A percentile compares a stretch with the other conserved stretches of the same genome.
phyloP scores from a whole-genome alignment of 495 filamentous ascomycete species.

The Cercophora scortea region DNA sequence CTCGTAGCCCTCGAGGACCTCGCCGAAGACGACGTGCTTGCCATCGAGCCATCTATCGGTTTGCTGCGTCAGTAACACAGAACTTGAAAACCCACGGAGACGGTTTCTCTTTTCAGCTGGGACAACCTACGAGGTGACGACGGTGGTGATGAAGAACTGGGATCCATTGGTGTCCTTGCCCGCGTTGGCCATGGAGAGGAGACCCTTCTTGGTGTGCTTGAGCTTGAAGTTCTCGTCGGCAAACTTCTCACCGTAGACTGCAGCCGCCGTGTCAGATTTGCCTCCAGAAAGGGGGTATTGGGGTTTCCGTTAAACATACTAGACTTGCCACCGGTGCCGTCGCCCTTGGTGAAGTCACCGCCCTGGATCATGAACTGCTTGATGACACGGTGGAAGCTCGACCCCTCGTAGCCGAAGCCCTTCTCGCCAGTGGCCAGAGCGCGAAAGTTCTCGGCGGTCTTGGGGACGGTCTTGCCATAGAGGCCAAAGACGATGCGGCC shows the following conservation, averaged over 20 bases:
- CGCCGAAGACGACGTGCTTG: slow-evolving; percentile 84
- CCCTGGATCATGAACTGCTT: slow-evolving; percentile 99
- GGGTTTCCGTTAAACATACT: slow-evolving; percentile 34
- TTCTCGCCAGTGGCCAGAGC: slow-evolving; percentile 95
- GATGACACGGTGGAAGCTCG: slow-evolving; percentile 97
- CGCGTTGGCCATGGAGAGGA: slow-evolving; percentile 88
- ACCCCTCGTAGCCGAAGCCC: slow-evolving; percentile 92
- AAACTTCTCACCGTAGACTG: slow-evolving; percentile 91
- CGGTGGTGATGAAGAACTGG: slow-evolving; percentile 96
- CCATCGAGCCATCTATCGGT: slow-evolving; percentile 73
- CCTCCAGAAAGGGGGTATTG: background rate
- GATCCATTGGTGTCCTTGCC: slow-evolving; percentile 98
- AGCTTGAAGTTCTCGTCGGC: slow-evolving; percentile 99
- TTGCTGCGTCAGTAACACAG: slow-evolving; percentile 13
- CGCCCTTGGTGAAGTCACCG: slow-evolving; percentile 94
- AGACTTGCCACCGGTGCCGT: slow-evolving; percentile 96
- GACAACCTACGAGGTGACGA: slow-evolving; percentile 63
- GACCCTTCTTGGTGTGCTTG: slow-evolving; percentile 60
- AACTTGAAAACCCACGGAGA: too few relatives aligned
- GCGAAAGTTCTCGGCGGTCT: slow-evolving; percentile 97
- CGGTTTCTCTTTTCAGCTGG: background rate
- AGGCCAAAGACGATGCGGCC: slow-evolving; percentile 89
- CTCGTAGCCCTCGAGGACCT: slow-evolving; percentile 87
- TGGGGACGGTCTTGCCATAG: slow-evolving; percentile 97
- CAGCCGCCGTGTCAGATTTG: background rate